A percentile compares a stretch with the other conserved stretches of the same genome.
Conservation (phyloP, 2,329 filamentous ascomycete genomes). For the Beauveria brongniartii region DNA sequence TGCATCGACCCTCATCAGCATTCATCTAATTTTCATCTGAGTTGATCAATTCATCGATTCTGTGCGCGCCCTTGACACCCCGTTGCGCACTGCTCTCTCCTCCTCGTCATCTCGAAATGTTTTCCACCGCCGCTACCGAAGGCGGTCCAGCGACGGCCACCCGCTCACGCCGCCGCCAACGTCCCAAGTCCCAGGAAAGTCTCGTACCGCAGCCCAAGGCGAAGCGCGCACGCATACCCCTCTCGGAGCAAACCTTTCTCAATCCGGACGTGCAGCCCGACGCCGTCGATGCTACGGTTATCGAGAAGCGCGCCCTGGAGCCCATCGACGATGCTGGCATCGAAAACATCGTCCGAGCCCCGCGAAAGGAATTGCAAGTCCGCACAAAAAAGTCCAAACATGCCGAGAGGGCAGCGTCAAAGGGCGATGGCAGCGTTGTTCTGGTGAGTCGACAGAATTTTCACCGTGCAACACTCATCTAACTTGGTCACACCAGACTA, state of each 20-base stretch:
- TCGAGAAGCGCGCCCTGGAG: constrained; percentile 40
- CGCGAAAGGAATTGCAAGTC: constrained; percentile 48
- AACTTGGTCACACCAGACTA: constrained; percentile 48
- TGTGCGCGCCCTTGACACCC: neutral
- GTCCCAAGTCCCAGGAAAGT: constrained; percentile 48
- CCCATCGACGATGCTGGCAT: constrained; percentile 36
- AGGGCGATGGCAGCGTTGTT: constrained; percentile 59
- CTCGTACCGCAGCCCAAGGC: constrained; percentile 51
- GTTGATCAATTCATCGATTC: constrained; percentile 7
- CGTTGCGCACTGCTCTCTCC: constrained; percentile 7
- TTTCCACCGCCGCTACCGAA: constrained; percentile 46
- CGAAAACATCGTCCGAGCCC: constrained; percentile 31
- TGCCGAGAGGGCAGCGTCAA: constrained; percentile 51
- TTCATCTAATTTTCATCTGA: constrained; percentile 5
- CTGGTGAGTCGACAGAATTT: constrained; percentile 41
- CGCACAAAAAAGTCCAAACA: constrained; percentile 55
- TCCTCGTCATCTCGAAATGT: constrained; percentile 37
- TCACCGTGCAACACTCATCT: constrained; percentile 13
- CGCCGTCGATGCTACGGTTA: constrained; percentile 45
- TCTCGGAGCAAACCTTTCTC: constrained; percentile 49
- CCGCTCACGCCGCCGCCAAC: constrained; percentile 53
- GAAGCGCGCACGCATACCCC: constrained; percentile 52
- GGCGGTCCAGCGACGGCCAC: constrained; percentile 48
- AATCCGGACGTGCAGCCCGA: constrained; percentile 44
- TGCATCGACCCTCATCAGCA: constrained; percentile 2